These are phyloP conservation scores for Acanthamoeba sp. DNA, from an alignment of 208 protist genomes.

Conservation along the genomic window DNA sequence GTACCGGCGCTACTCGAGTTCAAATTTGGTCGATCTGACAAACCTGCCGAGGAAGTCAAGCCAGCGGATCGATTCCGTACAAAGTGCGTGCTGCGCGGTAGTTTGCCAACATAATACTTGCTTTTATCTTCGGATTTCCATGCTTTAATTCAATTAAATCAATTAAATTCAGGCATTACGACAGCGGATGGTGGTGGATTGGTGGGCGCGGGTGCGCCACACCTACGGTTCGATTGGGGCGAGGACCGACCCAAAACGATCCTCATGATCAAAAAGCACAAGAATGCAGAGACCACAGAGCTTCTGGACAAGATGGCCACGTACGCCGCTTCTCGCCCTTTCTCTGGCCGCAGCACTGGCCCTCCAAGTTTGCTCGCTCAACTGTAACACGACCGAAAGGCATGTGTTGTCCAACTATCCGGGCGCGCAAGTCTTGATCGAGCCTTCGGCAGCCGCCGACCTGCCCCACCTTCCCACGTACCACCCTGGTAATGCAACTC, in stretches of 20 bases:
- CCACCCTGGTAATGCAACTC: slow-evolving; percentile 4
- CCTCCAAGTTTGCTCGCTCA: background rate
- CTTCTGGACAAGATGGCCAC: background rate
- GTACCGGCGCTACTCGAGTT: too few relatives aligned
- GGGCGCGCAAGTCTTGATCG: slow-evolving; percentile 15
- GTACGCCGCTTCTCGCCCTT: background rate
- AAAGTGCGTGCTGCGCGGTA: background rate
- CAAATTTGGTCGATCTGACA: background rate
- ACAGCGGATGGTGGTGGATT: background rate
- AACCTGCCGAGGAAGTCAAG: background rate
- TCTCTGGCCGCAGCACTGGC: background rate
- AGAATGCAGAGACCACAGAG: slow-evolving; percentile 43
- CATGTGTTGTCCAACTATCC: background rate
- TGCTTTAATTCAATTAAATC: too few relatives aligned
- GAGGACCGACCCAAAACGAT: slow-evolving; percentile 38
- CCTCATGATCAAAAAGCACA: slow-evolving; percentile 68
- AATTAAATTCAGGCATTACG: background rate
- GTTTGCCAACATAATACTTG: background rate
- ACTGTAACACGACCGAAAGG: background rate
- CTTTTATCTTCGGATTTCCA: background rate
- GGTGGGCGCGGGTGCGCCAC: background rate
- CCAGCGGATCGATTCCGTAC: background rate
- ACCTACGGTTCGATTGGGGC: slow-evolving; percentile 10
- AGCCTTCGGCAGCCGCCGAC: background rate
- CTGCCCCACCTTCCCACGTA: slow-evolving; percentile 35